phyloP scores from a whole-genome alignment of 1,284 basidiomycete genomes.

The Meira miltonrushii region DNA sequence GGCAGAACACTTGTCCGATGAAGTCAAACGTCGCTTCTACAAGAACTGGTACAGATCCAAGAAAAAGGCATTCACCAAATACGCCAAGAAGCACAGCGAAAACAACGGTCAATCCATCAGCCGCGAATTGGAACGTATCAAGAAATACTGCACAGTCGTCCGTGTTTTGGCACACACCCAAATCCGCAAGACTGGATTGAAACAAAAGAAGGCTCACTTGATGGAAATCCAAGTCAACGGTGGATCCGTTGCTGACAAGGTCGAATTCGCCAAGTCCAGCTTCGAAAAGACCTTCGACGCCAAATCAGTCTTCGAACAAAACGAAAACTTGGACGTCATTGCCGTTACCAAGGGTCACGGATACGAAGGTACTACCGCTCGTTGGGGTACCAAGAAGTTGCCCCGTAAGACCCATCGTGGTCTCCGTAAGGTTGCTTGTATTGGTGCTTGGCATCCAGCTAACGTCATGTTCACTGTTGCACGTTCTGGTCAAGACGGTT shows the following conservation, averaged over 20 bases:
- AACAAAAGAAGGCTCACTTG: constrained; percentile 99
- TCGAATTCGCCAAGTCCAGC: constrained; percentile 87
- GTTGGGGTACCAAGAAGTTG: constrained; percentile 99
- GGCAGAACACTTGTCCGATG: constrained; percentile 66
- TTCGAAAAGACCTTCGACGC: constrained; percentile 97
- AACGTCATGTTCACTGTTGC: constrained; percentile 99
- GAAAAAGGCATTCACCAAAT: constrained; percentile 99
- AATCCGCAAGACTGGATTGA: constrained; percentile 89
- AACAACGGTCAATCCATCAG: constrained; percentile 84
- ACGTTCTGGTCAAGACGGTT: constrained; percentile 97
- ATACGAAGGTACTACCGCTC: constrained; percentile 97
- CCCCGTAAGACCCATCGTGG: constrained; percentile 99
- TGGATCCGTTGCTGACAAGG: constrained; percentile 93
- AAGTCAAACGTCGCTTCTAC: constrained; percentile 99
- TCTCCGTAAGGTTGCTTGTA: constrained; percentile 94
- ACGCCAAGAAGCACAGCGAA: constrained; percentile 99
- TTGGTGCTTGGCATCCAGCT: constrained; percentile 97
- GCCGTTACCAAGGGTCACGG: constrained; percentile 99
- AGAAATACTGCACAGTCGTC: constrained; percentile 99
- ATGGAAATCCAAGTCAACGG: constrained; percentile 99
- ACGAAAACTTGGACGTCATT: constrained; percentile 94
- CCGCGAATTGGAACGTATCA: constrained; percentile 97
- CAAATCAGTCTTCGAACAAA: constrained; percentile 82
- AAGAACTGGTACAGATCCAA: constrained; percentile 99
- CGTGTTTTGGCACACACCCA: constrained; percentile 97